Evolutionary conservation across 176 grass and related monocot species (phyloP).

Genomic region (Elymus sibiricus): DNA sequence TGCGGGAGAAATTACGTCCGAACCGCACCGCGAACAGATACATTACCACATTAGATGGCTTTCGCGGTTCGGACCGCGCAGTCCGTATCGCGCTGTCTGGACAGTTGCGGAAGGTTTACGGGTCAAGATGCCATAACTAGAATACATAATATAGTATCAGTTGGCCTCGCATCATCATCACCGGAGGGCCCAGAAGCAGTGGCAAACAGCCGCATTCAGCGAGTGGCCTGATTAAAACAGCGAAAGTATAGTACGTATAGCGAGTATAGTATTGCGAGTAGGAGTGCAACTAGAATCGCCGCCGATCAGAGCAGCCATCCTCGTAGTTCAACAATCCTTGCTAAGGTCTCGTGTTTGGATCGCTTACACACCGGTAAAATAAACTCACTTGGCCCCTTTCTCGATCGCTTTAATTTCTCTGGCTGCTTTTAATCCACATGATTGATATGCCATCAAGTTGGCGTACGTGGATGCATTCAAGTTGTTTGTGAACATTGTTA

Average conservation of each 20-base stretch:
- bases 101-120: no score
- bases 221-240: neutral
- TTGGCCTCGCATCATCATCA: neutral
- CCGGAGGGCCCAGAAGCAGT: neutral
- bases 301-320: slow-evolving; percentile 21
- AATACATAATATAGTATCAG: neutral
- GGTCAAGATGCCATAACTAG: no score
- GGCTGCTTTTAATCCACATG: slow-evolving; percentile 7
- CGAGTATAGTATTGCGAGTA: no score
- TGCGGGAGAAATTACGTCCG: no score
- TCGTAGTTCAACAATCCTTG: neutral
- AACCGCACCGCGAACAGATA: no score
- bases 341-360: slow-evolving; percentile 14
- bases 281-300: slow-evolving; percentile 28
- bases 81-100: no score
- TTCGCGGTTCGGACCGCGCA: no score
- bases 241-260: no score
- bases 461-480: neutral
- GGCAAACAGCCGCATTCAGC: slow-evolving; percentile 28
- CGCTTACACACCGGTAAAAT: neutral
- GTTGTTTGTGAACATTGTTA: neutral
- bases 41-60: no score
- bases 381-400: neutral
- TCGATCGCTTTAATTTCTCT: neutral
- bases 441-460: neutral